Percentiles rank a stretch among this genome's conserved stretches.
phyloP scores from a whole-genome alignment of 2,329 filamentous ascomycete genomes.

The Xylaria sp. region DNA sequence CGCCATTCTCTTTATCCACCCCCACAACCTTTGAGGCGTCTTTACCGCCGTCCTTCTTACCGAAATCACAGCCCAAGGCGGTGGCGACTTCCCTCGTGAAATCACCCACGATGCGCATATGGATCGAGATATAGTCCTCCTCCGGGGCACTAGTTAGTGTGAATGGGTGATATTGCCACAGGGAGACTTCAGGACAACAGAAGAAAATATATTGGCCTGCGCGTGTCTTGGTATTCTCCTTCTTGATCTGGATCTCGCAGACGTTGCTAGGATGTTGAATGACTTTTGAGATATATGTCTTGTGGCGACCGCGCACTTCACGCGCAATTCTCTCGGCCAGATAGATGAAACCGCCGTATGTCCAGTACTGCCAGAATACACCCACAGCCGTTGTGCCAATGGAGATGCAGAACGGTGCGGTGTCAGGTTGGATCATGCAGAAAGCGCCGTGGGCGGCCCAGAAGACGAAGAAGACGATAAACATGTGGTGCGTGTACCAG shows the following conservation, averaged over 20 bases:
- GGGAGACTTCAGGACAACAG: conserved; percentile 84
- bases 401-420: conserved; percentile 80
- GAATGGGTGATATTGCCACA: conserved; percentile 92
- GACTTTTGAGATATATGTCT: conserved; percentile 88
- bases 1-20: conserved; percentile 67
- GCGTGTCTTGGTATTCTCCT: conserved; percentile 82
- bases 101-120: conserved; percentile 84
- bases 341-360: conserved; percentile 84
- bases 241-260: conserved; percentile 92
- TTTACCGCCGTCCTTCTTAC: conserved; percentile 60
- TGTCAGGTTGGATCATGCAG: conserved; percentile 90
- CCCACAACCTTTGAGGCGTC: conserved; percentile 75
- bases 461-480: conserved; percentile 89
- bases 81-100: conserved; percentile 78
- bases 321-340: conserved; percentile 81
- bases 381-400: conserved; percentile 73
- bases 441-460: conserved; percentile 91
- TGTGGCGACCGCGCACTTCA: conserved; percentile 82
- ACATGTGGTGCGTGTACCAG: conserved; percentile 91
- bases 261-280: conserved; percentile 91
- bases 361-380: conserved; percentile 92
- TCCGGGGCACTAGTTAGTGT: conserved; percentile 88
- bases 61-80: conserved; percentile 80
- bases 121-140: conserved; percentile 89
- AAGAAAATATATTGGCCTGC: conserved; percentile 91